Evolutionary conservation across 2,329 filamentous ascomycete species (phyloP).

Genomic region (Dothiorella sarmentorum): DNA sequence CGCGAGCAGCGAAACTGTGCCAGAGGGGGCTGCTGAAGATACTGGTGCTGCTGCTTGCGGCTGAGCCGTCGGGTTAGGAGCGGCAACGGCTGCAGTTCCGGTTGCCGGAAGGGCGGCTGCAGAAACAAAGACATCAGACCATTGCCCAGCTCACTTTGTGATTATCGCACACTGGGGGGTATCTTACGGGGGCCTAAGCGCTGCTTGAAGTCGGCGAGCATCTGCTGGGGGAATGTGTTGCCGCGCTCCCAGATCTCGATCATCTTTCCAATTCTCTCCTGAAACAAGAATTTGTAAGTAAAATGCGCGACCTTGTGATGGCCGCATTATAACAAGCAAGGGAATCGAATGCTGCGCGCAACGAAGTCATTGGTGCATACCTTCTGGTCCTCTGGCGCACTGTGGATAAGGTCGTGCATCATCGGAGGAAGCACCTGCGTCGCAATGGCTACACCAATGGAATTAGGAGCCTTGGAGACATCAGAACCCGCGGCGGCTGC

Average conservation of each 20-base stretch:
- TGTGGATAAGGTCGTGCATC: slow-evolving; percentile 92
- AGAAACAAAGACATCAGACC: slow-evolving; percentile 22
- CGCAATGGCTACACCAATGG: slow-evolving; percentile 64
- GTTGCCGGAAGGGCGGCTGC: background rate
- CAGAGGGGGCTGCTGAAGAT: slow-evolving; percentile 24
- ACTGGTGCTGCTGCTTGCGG: slow-evolving; percentile 25
- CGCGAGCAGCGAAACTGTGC: slow-evolving; percentile 32
- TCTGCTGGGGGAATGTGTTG: slow-evolving; percentile 76
- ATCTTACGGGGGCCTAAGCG: slow-evolving; percentile 13
- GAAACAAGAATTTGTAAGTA: slow-evolving; percentile 34
- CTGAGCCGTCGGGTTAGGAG: slow-evolving; percentile 24
- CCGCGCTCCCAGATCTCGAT: slow-evolving; percentile 98
- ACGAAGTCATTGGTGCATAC: slow-evolving; percentile 61
- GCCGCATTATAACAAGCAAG: too few relatives aligned
- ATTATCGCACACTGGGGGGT: background rate
- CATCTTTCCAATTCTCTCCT: slow-evolving; percentile 91
- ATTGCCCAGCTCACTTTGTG: background rate
- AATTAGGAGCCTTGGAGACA: slow-evolving; percentile 10
- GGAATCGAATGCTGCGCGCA: background rate
- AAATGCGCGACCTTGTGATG: background rate
- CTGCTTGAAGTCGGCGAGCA: slow-evolving; percentile 80
- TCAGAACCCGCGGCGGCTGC: slow-evolving; percentile 70
- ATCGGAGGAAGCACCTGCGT: slow-evolving; percentile 89
- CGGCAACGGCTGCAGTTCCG: slow-evolving; percentile 1
- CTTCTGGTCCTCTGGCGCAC: slow-evolving; percentile 89